phyloP scores from a whole-genome alignment of 768 basidiomycete species.

The Rhodotorula kratochvilovae region DNA sequence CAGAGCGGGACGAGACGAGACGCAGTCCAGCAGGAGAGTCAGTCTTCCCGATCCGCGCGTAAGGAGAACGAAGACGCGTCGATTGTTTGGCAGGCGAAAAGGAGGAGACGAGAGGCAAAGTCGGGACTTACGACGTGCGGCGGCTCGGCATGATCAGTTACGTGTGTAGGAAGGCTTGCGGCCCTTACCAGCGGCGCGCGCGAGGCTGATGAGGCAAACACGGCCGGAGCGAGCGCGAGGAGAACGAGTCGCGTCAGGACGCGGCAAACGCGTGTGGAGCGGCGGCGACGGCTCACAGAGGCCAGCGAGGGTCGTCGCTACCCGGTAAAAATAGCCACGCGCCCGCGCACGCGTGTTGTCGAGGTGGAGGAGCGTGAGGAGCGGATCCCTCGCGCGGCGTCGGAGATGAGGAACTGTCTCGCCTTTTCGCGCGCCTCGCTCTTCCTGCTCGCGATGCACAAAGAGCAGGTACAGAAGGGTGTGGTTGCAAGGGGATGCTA shows the following conservation, averaged over 20 bases:
- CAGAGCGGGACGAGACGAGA: background rate
- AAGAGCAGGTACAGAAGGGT: too few relatives aligned
- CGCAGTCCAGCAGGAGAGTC: background rate
- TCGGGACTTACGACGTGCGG: background rate
- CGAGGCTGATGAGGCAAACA: background rate
- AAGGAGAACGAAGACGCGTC: background rate
- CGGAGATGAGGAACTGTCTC: too few relatives aligned
- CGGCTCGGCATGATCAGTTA: background rate
- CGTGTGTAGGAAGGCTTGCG: rapidly evolving
- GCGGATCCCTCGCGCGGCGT: too few relatives aligned
- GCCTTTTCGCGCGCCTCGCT: too few relatives aligned
- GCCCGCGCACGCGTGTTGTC: background rate
- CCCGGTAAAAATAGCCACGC: background rate
- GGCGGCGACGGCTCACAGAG: background rate
- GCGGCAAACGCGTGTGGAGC: background rate
- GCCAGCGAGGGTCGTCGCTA: background rate
- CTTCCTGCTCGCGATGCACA: too few relatives aligned
- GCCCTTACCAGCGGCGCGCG: background rate
- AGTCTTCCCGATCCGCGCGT: background rate
- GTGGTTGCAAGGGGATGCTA: too few relatives aligned
- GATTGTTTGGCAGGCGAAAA: background rate
- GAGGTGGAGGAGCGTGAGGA: background rate
- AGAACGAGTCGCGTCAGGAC: too few relatives aligned
- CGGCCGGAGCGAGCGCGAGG: background rate
- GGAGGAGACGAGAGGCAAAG: background rate